phyloP scores from a whole-genome alignment of 2,329 filamentous ascomycete genomes.

The Colletotrichum theobromicola region DNA sequence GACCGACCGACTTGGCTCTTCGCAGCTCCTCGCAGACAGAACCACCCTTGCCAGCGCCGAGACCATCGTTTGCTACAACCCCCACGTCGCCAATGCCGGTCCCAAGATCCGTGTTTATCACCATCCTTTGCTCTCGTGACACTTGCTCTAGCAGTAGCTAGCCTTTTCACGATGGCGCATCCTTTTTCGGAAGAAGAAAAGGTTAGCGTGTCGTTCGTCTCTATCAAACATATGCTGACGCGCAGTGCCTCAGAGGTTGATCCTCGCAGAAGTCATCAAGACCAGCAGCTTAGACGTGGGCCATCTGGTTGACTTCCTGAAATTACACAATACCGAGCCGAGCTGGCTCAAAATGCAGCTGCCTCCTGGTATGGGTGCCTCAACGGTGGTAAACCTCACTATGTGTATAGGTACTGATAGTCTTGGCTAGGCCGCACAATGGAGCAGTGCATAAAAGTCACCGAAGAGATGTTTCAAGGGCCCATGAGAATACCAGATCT shows the following conservation, averaged over 20 bases:
- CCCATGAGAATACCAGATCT: conserved; percentile 32
- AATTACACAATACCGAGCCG: conserved; percentile 36
- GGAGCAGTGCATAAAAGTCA: conserved; percentile 48
- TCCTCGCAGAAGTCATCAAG: conserved; percentile 64
- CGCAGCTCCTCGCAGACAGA: neutral
- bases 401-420: conserved; percentile 1
- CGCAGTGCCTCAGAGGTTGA: conserved; percentile 51
- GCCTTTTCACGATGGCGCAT: conserved; percentile 23
- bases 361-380: conserved; percentile 45
- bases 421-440: conserved; percentile 47
- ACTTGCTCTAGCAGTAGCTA: neutral
- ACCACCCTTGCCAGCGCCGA: neutral
- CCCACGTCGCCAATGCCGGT: conserved; percentile 20
- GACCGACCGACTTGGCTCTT: neutral
- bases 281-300: conserved; percentile 54
- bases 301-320: conserved; percentile 53
- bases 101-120: neutral
- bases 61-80: conserved; percentile 1
- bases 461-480: conserved; percentile 41
- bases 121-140: neutral
- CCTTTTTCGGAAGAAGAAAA: conserved; percentile 56
- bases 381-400: neutral
- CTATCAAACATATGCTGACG: neutral
- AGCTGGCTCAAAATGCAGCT: conserved; percentile 55
- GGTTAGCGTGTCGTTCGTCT: conserved; percentile 39